Base-by-base conservation (phyloP, 805 yeast species). In the Candida ficus region DNA sequence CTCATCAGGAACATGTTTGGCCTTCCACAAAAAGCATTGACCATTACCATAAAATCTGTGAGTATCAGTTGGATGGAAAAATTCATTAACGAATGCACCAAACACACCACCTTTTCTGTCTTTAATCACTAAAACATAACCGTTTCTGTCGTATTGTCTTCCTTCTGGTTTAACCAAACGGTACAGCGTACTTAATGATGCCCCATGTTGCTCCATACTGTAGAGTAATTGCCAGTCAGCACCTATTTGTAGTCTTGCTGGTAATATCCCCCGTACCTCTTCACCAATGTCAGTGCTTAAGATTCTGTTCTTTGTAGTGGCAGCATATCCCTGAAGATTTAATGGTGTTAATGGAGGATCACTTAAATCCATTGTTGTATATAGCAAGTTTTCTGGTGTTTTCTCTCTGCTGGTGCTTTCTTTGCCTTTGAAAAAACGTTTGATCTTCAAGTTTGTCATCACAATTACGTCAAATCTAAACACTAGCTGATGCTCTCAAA, bases 171-270 rank as follows among this genome's bases (percentile, higher is more conserved):
- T 65, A 41, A 76, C 61, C 34, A 70, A 66, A 13, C 73, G 64
- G 57, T 90, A 91, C 14, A 93, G 61, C 0, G 98, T 89, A 43
- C 75, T 78, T 39, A 91, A 60, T 0, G 96, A 85, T 0, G 95
- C 81, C 0, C 99, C 99, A 58, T 89, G 86, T 60, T 88, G 96
- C 50, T 90, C 97, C 45, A 87, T 62, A n/a, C 93, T 82, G 57
- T 90, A 91, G 3, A 80, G 60, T 37, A 93, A 61, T 6, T 71
- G 62, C 99, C 98, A 93, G 6, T 73, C 73, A 29, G 83, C 80
- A 45, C 76, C 76, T 19, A 91, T 67, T 58, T 88, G 96, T 29
- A 85, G 66, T 35, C 97, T 68, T 5, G 86, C 72, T 0, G 97
- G 96, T 44, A 93, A 58, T 39, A 87, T 70, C 21, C 68, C 66